phyloP scores from a whole-genome alignment of 176 grass and related monocot species.

The Chloris gayana region DNA sequence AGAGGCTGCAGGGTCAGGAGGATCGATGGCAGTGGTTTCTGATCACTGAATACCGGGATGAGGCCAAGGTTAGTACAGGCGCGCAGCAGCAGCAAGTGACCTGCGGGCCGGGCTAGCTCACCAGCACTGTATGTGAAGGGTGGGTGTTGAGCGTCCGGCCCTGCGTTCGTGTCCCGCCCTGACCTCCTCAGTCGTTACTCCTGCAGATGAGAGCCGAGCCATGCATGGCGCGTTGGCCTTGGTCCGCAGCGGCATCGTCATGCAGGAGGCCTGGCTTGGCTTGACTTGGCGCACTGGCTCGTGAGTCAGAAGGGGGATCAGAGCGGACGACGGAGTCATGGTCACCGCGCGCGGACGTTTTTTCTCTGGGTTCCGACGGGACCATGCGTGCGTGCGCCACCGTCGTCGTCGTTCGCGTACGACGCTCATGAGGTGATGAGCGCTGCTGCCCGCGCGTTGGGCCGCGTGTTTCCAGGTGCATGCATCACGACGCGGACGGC shows the following conservation, averaged over 20 bases:
- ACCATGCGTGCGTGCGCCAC: neutral
- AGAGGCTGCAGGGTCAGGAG: conserved; percentile 6
- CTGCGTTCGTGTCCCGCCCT: neutral
- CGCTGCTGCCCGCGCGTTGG: neutral
- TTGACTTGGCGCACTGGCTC: neutral
- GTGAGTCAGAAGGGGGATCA: neutral
- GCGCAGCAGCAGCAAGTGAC: neutral
- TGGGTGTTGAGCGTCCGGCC: neutral
- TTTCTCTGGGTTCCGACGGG: conserved; percentile 5
- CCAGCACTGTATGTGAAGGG: neutral
- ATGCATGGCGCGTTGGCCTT: neutral
- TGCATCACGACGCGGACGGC: neutral
- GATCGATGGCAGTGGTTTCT: neutral
- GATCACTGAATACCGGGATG: conserved; percentile 7
- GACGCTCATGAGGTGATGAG: neutral
- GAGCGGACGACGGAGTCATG: neutral
- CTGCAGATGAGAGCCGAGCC: neutral
- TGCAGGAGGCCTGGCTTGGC: conserved; percentile 1
- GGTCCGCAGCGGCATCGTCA: neutral
- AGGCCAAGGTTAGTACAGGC: neutral
- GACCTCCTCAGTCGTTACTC: neutral
- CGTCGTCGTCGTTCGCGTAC: neutral
- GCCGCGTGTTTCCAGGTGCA: conserved; percentile 24
- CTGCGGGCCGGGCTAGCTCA: neutral
- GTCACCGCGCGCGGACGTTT: neutral